A percentile compares a stretch with the other conserved stretches of the same genome.
These are phyloP conservation scores for Neoarthrinium moseri DNA, from an alignment of 2,329 filamentous ascomycete genomes.

Conservation along the genomic window DNA sequence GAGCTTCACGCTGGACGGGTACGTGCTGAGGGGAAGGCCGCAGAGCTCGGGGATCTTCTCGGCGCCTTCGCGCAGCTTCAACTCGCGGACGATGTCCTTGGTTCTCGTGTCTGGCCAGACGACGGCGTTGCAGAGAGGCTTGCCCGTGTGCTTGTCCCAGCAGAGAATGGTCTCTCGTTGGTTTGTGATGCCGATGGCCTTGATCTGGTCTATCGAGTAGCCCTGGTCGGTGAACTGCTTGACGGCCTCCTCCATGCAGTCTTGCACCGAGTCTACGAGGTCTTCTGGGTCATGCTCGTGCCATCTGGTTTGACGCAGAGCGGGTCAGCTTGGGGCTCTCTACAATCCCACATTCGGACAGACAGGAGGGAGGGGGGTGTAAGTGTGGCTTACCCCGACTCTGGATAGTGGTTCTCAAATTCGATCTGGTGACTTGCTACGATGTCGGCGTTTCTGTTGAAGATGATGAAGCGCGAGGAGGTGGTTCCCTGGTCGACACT, in stretches of 20 bases:
- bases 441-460: conserved; percentile 74
- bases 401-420: conserved; percentile 79
- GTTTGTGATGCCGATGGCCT: conserved; percentile 81
- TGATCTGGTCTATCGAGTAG: conserved; percentile 66
- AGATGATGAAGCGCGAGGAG: conserved; percentile 86
- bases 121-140: conserved; percentile 80
- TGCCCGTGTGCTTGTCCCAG: conserved; percentile 79
- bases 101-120: conserved; percentile 90
- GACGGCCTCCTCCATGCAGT: conserved; percentile 76
- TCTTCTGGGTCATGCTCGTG: conserved; percentile 85
- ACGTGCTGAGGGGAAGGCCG: conserved; percentile 83
- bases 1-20: conserved; percentile 83
- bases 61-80: conserved; percentile 66
- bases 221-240: conserved; percentile 70
- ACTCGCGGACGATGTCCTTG: conserved; percentile 67
- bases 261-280: conserved; percentile 71
- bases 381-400: conserved; percentile 69
- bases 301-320: conserved; percentile 69
- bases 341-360: too few species aligned
- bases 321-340: conserved; percentile 11
- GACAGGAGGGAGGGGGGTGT: conserved; percentile 2
- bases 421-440: conserved; percentile 84
- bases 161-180: conserved; percentile 86
- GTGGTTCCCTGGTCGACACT: conserved; percentile 92
- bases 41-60: conserved; percentile 70